These are phyloP conservation scores for Paraconiothyrium brasiliense DNA, from an alignment of 2,329 filamentous ascomycete species.

Conservation along the genomic window DNA sequence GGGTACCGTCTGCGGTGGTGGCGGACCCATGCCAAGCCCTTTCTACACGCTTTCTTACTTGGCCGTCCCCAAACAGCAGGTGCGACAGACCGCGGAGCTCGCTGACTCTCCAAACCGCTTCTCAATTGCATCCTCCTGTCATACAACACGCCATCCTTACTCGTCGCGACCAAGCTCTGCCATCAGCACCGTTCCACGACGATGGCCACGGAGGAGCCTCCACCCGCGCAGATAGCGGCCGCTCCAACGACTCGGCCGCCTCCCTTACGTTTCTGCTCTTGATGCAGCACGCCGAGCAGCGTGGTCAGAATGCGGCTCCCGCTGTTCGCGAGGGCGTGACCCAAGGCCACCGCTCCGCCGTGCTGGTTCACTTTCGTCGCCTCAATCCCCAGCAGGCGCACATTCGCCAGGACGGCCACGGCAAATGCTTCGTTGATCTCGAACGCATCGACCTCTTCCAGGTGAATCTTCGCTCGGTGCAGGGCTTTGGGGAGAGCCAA, in stretches of 20 bases:
- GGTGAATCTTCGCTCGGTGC: conserved; percentile 68
- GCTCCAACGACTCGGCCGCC: conserved; percentile 66
- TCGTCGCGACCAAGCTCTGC: not conserved
- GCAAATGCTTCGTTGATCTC: conserved; percentile 86
- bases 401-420: conserved; percentile 70
- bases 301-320: conserved; percentile 81
- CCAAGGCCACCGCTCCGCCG: conserved; percentile 88
- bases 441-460: conserved; percentile 78
- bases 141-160: not conserved
- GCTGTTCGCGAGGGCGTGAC: conserved; percentile 86
- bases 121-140: not conserved
- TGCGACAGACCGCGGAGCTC: not conserved
- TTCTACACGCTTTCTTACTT: not conserved
- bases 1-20: not conserved
- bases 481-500: conserved; percentile 82
- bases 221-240: conserved; percentile 96
- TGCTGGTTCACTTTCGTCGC: conserved; percentile 82
- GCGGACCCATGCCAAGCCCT: not conserved
- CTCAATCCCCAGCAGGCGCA: conserved; percentile 73
- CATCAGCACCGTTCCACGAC: conserved; percentile 1
- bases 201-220: conserved; percentile 87
- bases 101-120: not conserved
- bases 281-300: conserved; percentile 73
- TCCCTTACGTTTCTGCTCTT: conserved; percentile 89
- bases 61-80: conserved; percentile 11